Conservation (phyloP, 768 basidiomycete genomes). For the Phlegmacium glaucopus region DNA sequence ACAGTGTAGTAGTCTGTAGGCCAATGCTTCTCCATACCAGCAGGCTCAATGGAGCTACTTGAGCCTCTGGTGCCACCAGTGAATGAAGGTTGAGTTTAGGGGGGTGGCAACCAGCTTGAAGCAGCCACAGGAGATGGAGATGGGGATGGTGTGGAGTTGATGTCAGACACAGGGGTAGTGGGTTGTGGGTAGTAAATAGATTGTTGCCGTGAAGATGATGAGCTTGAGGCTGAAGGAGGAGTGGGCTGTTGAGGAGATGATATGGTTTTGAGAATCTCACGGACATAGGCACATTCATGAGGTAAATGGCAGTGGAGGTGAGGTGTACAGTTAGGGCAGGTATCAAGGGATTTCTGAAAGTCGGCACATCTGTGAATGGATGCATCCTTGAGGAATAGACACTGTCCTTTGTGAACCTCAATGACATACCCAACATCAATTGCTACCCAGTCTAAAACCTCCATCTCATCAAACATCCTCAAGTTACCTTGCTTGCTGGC, state of each 20-base stretch:
- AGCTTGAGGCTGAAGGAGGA: not conserved
- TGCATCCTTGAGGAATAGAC: not conserved
- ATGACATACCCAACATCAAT: not conserved
- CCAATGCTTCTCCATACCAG: not conserved
- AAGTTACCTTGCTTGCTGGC: not conserved
- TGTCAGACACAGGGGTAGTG: not conserved
- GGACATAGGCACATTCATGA: not conserved
- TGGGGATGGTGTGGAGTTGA: not conserved
- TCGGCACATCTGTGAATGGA: not conserved
- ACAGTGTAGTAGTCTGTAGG: not conserved
- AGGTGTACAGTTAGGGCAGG: not conserved
- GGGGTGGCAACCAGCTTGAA: not conserved
- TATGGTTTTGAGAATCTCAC: not conserved
- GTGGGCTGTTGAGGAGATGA: not conserved
- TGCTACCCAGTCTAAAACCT: not conserved
- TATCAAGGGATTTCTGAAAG: not conserved
- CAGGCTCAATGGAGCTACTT: too few species aligned
- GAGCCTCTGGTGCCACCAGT: not conserved
- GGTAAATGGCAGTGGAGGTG: not conserved
- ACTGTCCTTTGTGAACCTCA: not conserved
- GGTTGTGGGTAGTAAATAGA: not conserved
- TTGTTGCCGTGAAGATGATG: too few species aligned
- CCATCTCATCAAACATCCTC: not conserved
- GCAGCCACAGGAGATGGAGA: not conserved
- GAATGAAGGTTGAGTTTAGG: not conserved